Conservation (phyloP, 208 protist species). For the Tritrichomonas foetus region DNA sequence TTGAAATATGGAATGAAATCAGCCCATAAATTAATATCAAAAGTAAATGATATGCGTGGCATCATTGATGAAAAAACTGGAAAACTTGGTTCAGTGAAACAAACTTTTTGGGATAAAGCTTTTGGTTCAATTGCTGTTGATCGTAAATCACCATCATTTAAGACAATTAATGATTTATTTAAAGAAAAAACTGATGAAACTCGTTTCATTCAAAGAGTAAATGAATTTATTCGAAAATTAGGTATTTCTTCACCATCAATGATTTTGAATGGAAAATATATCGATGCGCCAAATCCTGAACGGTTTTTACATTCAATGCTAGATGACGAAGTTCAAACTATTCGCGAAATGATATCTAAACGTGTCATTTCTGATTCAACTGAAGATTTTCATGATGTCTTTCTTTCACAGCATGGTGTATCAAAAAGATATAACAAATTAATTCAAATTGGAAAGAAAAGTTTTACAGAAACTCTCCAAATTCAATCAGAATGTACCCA, state of each 20-base stretch:
- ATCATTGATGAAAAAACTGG: neutral
- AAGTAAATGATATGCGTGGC: neutral
- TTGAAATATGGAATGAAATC: neutral
- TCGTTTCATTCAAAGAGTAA: neutral
- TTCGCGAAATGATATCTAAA: neutral
- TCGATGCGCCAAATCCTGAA: neutral
- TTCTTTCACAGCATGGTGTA: neutral
- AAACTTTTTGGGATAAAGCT: neutral
- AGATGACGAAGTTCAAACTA: neutral
- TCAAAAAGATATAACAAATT: neutral
- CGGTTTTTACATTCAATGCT: neutral
- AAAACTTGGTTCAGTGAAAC: neutral
- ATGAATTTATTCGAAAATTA: neutral
- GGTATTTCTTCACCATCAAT: neutral
- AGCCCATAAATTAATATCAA: neutral
- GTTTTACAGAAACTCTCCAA: neutral
- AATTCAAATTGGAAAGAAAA: neutral
- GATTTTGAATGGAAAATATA: neutral
- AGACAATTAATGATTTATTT: neutral
- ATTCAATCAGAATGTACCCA: neutral
- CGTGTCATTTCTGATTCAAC: neutral
- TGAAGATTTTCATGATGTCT: neutral
- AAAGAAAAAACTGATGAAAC: neutral
- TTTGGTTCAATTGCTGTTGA: neutral
- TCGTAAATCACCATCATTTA: neutral